phyloP scores from a whole-genome alignment of 495 filamentous ascomycete species.

The Lepidopterella palustris region DNA sequence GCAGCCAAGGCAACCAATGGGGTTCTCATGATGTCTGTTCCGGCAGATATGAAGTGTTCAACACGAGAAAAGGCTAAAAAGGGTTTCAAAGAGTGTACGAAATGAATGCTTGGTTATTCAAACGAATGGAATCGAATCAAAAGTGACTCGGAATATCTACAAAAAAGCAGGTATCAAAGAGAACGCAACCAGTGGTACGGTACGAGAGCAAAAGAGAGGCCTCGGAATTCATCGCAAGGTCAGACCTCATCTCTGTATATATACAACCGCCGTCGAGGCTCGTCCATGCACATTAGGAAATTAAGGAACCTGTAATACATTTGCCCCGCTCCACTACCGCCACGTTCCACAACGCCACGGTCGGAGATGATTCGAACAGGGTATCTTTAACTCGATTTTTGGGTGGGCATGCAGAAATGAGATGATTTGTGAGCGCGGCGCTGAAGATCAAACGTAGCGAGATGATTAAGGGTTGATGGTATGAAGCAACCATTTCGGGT shows the following conservation, averaged over 20 bases:
- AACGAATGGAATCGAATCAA: conserved; percentile 24
- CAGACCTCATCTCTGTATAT: neutral
- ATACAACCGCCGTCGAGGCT: neutral
- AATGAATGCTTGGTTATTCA: neutral
- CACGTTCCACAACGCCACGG: neutral
- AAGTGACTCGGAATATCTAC: neutral
- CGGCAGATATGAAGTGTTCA: conserved; percentile 5
- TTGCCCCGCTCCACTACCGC: neutral
- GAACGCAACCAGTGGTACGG: neutral
- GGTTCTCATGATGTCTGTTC: conserved; percentile 21
- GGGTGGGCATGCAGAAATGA: neutral
- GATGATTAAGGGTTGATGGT: conserved; percentile 4
- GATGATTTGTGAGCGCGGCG: neutral
- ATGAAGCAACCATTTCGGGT: too few relatives aligned
- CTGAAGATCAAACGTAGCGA: conserved; percentile 2
- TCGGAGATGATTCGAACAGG: neutral
- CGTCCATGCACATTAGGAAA: neutral
- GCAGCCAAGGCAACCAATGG: conserved; percentile 3
- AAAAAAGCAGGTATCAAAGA: neutral
- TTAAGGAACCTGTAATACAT: neutral
- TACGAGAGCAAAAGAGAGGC: neutral
- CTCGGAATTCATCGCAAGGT: neutral
- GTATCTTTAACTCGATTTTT: neutral
- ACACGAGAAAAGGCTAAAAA: conserved; percentile 7
- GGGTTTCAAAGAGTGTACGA: neutral